Evolutionary conservation across 257 asterid species (phyloP).

Genomic region (Scutellaria minor): DNA sequence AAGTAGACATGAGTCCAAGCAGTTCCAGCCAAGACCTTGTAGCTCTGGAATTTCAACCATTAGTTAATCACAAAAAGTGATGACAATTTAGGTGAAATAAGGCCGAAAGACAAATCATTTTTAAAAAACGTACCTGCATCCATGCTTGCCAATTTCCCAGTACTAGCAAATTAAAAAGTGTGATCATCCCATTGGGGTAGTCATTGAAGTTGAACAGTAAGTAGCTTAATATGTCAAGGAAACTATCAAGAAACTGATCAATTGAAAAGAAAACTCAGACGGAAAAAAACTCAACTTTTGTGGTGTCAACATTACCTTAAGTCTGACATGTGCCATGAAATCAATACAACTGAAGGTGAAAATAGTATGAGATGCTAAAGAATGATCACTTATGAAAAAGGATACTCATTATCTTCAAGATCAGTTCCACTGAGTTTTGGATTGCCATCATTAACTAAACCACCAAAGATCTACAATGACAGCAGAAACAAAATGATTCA

Average conservation of each 20-base stretch:
- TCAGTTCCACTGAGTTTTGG: slow-evolving; percentile 77
- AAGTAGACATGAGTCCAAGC: slow-evolving; percentile 80
- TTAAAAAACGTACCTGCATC: slow-evolving; percentile 75
- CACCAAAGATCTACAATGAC: slow-evolving; percentile 84
- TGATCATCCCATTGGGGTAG: slow-evolving; percentile 95
- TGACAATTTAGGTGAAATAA: slow-evolving; percentile 6
- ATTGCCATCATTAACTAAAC: slow-evolving; percentile 83
- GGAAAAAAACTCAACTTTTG: not conserved
- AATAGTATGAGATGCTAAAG: slow-evolving; percentile 22
- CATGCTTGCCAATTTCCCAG: slow-evolving; percentile 97
- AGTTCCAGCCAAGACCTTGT: slow-evolving; percentile 81
- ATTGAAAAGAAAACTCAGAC: not conserved
- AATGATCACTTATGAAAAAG: slow-evolving; percentile 43
- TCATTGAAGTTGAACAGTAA: slow-evolving; percentile 98
- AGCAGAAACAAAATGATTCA: slow-evolving; percentile 26
- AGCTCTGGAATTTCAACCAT: slow-evolving; percentile 70
- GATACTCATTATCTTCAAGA: slow-evolving; percentile 85
- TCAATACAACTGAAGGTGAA: slow-evolving; percentile 6
- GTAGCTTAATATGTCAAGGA: slow-evolving; percentile 72
- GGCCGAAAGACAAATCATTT: slow-evolving; percentile 27
- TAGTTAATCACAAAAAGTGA: slow-evolving; percentile 27
- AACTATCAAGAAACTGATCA: slow-evolving; percentile 15
- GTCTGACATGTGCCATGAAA: slow-evolving; percentile 7
- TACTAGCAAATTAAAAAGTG: slow-evolving; percentile 94
- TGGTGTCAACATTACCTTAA: not conserved